Base-by-base conservation (phyloP, 2,329 filamentous ascomycete genomes). In the Colletotrichum cuscutae region DNA sequence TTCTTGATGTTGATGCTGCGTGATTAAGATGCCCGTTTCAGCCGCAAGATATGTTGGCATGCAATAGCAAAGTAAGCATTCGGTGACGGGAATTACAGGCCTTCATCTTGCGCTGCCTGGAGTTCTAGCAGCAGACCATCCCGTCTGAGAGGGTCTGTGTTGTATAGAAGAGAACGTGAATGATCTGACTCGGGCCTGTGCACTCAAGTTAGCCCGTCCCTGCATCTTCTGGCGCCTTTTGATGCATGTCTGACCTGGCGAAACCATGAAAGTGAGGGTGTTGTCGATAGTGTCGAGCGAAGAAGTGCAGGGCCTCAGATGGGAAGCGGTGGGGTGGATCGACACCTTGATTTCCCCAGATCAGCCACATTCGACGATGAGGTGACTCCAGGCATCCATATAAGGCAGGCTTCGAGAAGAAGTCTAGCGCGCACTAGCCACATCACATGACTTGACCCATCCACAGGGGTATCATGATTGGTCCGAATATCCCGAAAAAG, bases 351-450 rank as follows among this genome's bases (percentile, higher is more conserved):
- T 58, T 54, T 61, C 68, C 57, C 64, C 65, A 28, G 58, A 37
- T 12, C n/a, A n/a, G 37, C 32, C 65, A 9, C 42, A 54, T 42
- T 60, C 2, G 30, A 32, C 8, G 19, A n/a, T 24, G 7, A 42
- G 3, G 3, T 37, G 1, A 3, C 2, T 12, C 5, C 11, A 70
- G 66, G 71, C 71, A 71, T 22, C 60, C 71, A 56, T 57, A 65
- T 71, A 15, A 9, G 66, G 71, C 70, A 73, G 66, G 28, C 71
- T 73, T 73, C 71, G 63, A 65, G 71, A 73, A 73, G 6, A 26
- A 15, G n/a, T 57, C 59, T 60, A 54, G 24, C 57, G 58, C 37
- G 37, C 15, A 19, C 15, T 12, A 32, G 1, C 26, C 37, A 49
- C 4, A 19, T 49, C 66, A 65, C 15, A n/a, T 65, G 66, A 72